A percentile compares a stretch with the other conserved stretches of the same genome.
Evolutionary conservation across 257 asterid species (phyloP).

Genomic region (Avicennia marina): DNA sequence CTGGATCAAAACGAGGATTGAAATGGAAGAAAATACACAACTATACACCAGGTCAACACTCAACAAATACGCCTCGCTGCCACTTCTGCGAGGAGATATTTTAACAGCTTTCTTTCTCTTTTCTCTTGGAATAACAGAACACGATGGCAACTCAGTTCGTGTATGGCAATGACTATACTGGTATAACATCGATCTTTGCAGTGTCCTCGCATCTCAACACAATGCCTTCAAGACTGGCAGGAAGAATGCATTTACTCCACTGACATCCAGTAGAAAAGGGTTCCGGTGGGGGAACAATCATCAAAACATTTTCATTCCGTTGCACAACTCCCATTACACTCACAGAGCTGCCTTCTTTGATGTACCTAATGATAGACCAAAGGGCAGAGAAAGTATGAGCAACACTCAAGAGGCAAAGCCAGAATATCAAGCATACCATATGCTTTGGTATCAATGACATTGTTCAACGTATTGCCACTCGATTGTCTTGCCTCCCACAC

Average conservation of each 20-base stretch:
- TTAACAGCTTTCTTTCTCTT: not conserved
- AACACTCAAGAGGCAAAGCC: no score
- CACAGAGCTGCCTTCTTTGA: constrained; percentile 72
- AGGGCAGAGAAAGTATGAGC: not conserved
- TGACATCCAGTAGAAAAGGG: constrained; percentile 66
- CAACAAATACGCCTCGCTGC: constrained; percentile 16
- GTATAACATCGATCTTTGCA: constrained; percentile 56
- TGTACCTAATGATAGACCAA: constrained; percentile 31
- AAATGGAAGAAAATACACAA: constrained; percentile 15
- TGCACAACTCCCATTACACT: constrained; percentile 73
- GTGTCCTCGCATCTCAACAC: constrained; percentile 63
- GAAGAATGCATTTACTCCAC: constrained; percentile 64
- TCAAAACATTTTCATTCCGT: constrained; percentile 56
- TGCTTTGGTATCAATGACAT: no score
- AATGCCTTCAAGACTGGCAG: constrained; percentile 65
- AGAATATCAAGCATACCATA: no score
- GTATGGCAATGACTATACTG: constrained; percentile 34
- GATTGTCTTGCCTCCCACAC: no score
- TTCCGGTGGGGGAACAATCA: constrained; percentile 66
- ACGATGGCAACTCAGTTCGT: not conserved
- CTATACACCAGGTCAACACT: constrained; percentile 37
- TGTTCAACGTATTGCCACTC: no score
- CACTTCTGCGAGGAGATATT: constrained; percentile 9
- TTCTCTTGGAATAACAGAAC: constrained; percentile 5
- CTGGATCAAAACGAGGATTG: constrained; percentile 20